Conservation (phyloP, 768 basidiomycete genomes). For the Coprinopsis cinerea region DNA sequence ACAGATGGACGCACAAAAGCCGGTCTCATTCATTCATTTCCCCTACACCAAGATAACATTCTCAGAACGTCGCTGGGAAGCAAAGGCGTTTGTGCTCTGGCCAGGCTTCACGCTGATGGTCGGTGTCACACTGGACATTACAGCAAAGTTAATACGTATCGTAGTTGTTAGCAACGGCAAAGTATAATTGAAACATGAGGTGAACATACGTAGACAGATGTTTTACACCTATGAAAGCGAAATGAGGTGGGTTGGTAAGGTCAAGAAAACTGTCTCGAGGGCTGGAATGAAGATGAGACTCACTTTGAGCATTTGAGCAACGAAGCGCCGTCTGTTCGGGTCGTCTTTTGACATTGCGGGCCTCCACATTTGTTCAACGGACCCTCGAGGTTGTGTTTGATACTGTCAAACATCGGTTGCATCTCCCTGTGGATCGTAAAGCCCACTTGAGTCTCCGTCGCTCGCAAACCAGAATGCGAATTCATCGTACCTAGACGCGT, state of each 20-base stretch:
- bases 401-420: conserved; percentile 19
- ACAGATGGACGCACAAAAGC: too few relatives aligned
- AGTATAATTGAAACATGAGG: not conserved
- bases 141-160: not conserved
- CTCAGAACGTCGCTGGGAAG: conserved; percentile 5
- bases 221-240: conserved; percentile 29
- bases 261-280: not conserved
- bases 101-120: conserved; percentile 6
- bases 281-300: conserved; percentile 8
- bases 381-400: conserved; percentile 25
- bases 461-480: conserved; percentile 5
- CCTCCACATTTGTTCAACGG: conserved; percentile 27
- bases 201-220: conserved; percentile 35
- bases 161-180: not conserved
- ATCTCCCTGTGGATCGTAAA: conserved; percentile 19
- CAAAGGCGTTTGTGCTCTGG: conserved; percentile 5
- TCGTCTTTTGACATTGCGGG: conserved; percentile 14
- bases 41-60: too few relatives aligned
- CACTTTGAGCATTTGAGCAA: conserved; percentile 32
- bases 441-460: not conserved
- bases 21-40: too few relatives aligned
- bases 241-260: not conserved
- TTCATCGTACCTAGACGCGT: conserved; percentile 14
- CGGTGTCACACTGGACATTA: conserved; percentile 3
- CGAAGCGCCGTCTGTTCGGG: conserved; percentile 19